These are phyloP conservation scores for Clitopilus passeckerianus DNA, from an alignment of 768 basidiomycete genomes.

Conservation along the genomic window DNA sequence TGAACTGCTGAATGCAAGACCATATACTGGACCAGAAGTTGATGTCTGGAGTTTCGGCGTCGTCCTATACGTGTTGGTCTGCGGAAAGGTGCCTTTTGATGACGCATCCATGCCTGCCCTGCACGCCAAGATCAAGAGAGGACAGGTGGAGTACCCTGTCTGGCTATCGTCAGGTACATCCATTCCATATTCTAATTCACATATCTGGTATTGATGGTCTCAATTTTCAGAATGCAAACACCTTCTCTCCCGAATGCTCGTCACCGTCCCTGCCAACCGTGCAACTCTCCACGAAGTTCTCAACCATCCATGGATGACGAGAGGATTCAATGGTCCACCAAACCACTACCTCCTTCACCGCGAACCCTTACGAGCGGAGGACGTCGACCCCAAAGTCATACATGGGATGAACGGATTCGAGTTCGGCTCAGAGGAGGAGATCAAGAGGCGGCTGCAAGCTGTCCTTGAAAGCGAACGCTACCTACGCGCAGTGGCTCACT, in stretches of 20 bases:
- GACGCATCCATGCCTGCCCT: slow-evolving; percentile 99
- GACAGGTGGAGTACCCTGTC: slow-evolving; percentile 93
- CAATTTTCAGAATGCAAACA: slow-evolving; percentile 83
- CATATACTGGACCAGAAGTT: slow-evolving; percentile 96
- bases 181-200: neutral
- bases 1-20: slow-evolving; percentile 92
- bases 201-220: slow-evolving; percentile 6
- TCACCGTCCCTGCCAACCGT: slow-evolving; percentile 84
- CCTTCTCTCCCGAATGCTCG: slow-evolving; percentile 90
- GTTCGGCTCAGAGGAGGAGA: slow-evolving; percentile 86
- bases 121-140: slow-evolving; percentile 98
- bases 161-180: slow-evolving; percentile 89
- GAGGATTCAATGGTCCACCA: slow-evolving; percentile 77
- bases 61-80: slow-evolving; percentile 95
- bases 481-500: slow-evolving; percentile 62
- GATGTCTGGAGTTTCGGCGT: slow-evolving; percentile 99
- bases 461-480: slow-evolving; percentile 81
- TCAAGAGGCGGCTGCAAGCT: slow-evolving; percentile 65
- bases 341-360: slow-evolving; percentile 84
- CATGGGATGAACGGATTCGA: slow-evolving; percentile 95
- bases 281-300: slow-evolving; percentile 84
- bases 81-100: slow-evolving; percentile 98
- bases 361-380: slow-evolving; percentile 83
- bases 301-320: slow-evolving; percentile 86
- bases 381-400: slow-evolving; percentile 84